Evolutionary conservation across 805 yeast species (phyloP).

Genomic region (Candida morakotiae): DNA sequence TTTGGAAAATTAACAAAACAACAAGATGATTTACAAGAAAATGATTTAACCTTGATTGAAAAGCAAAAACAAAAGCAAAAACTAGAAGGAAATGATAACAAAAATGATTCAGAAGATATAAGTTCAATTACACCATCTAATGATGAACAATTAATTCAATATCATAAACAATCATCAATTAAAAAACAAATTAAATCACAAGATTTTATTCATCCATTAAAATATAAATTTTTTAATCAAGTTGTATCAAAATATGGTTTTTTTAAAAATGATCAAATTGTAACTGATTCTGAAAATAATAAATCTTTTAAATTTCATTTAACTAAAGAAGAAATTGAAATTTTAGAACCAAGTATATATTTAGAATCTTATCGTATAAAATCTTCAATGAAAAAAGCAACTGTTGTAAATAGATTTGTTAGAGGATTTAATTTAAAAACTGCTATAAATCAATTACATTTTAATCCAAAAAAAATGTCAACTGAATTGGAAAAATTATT

Average conservation of each 20-base stretch:
- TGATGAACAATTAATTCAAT: conserved; percentile 44
- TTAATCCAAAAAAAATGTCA: conserved; percentile 74
- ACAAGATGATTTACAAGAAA: not conserved
- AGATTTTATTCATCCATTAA: conserved; percentile 66
- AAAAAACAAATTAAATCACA: conserved; percentile 46
- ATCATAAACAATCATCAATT: conserved; percentile 36
- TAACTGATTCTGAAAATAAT: conserved; percentile 36
- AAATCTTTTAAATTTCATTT: conserved; percentile 53
- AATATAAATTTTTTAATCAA: conserved; percentile 56
- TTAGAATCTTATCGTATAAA: conserved; percentile 77
- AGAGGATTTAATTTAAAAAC: conserved; percentile 64
- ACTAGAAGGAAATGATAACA: not conserved
- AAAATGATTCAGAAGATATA: not conserved
- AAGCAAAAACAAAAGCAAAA: conserved; percentile 5
- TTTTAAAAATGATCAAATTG: conserved; percentile 58
- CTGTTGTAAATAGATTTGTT: conserved; percentile 70
- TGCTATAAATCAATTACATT: conserved; percentile 92
- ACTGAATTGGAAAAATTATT: conserved; percentile 75
- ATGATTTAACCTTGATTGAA: not conserved
- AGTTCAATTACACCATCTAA: conserved; percentile 23
- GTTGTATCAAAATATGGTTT: conserved; percentile 63
- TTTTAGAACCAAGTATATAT: conserved; percentile 85
- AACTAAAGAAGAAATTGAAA: conserved; percentile 61
- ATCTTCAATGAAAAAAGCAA: conserved; percentile 86
- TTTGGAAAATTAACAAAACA: conserved; percentile 5